Evolutionary conservation across 2,329 filamentous ascomycete genomes (phyloP).

Genomic region (Ascosphaera apis): DNA sequence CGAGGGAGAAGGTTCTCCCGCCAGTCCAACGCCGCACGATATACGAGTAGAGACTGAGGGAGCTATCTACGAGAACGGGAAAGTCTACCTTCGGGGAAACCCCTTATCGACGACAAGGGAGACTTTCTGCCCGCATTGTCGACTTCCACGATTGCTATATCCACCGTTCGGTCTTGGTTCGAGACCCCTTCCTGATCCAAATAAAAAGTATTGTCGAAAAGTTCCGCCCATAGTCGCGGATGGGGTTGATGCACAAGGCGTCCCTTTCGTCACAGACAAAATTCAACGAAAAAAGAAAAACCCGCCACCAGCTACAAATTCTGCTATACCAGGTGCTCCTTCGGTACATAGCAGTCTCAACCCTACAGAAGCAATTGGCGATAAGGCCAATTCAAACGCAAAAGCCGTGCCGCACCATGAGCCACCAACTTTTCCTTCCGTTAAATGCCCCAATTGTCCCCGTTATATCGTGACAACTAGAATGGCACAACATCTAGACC

Average conservation of each 20-base stretch:
- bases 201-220: conserved; percentile 34
- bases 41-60: conserved; percentile 26
- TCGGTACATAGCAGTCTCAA: conserved; percentile 8
- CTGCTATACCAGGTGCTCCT: conserved; percentile 14
- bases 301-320: conserved; percentile 12
- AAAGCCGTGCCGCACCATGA: too few species aligned
- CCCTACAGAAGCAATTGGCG: conserved; percentile 12
- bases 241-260: conserved; percentile 40
- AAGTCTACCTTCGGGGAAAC: conserved; percentile 32
- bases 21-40: conserved; percentile 13
- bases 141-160: conserved; percentile 34
- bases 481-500: conserved; percentile 37
- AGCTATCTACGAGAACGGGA: conserved; percentile 29
- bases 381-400: conserved; percentile 12
- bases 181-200: conserved; percentile 24
- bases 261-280: conserved; percentile 18
- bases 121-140: conserved; percentile 36
- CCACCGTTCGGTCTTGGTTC: conserved; percentile 30
- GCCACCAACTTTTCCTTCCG: conserved; percentile 21
- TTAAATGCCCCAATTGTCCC: conserved; percentile 35
- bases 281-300: conserved; percentile 26
- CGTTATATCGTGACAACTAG: conserved; percentile 36
- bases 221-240: conserved; percentile 33
- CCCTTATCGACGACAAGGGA: conserved; percentile 35
- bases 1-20: conserved; percentile 14